Conservation (phyloP, 129 eudicot species). For the Calendula officinalis region DNA sequence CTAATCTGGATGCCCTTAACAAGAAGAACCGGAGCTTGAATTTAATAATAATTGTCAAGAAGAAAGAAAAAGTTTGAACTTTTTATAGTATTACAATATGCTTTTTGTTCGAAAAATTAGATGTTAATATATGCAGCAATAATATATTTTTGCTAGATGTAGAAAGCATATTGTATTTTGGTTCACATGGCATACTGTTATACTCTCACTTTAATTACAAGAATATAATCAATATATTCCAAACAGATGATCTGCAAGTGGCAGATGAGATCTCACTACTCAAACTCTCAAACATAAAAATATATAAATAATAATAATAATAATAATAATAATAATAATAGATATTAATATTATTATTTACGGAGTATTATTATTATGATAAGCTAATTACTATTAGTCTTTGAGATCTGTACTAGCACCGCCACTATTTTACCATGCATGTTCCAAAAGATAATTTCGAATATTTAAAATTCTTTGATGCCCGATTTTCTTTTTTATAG, state of each 20-base stretch:
- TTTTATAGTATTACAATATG: no score
- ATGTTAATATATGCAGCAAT: no score
- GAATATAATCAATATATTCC: constrained; percentile 36
- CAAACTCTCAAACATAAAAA: not conserved
- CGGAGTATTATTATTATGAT: not conserved
- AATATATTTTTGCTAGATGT: not conserved
- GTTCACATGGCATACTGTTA: constrained; percentile 31
- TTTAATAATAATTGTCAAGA: no score
- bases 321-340: no score
- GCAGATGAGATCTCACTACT: constrained; percentile 28
- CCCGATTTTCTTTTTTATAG: not conserved
- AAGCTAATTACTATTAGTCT: not conserved
- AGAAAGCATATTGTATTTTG: not conserved
- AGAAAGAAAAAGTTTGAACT: no score
- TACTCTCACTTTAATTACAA: constrained; percentile 20
- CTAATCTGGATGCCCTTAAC: no score
- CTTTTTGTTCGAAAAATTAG: no score
- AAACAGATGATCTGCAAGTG: constrained; percentile 28
- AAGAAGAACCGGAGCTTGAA: no score
- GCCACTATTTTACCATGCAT: constrained; percentile 20
- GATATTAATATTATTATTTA: no score
- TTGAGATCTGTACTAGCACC: constrained; percentile 20
- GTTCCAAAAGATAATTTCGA: not conserved
- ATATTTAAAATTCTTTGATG: not conserved
- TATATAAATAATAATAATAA: not conserved